Base-by-base conservation (phyloP, 768 basidiomycete genomes). In the Dioszegia crocea region DNA sequence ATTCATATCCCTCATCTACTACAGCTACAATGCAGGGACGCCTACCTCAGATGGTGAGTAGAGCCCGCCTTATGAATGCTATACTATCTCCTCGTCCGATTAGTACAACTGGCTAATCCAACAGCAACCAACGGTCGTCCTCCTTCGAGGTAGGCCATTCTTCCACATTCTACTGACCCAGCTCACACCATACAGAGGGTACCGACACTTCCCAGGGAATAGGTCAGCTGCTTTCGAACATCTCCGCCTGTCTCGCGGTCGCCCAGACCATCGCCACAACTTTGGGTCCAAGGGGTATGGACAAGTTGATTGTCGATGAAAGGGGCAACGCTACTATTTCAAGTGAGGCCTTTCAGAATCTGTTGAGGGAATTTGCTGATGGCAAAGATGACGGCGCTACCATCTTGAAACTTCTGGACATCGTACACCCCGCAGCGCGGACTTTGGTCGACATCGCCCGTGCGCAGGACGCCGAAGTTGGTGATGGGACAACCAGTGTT, bases 401-500 rank as follows among this genome's bases (percentile, higher is more conserved):
- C 61, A 96, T 99, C 75, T 82, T 99, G 73, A 94, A 96, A 78
- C 83, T 99, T 60, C 84, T 99, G 62, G 96, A 99, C 64, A 93
- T 99, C 75, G 87, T 99, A 1, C 96, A 99, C 78, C 96, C 96
- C 46, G 94, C 96, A 56, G 96, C 96, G 21, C 85, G 90, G 73
- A 94, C 92, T n/a, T 81, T 99, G 58, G 96, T 98, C 46, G 96
- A 99, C 71, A 97, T 98, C 74, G 96, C 92, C 41, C 85, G 96
- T 30, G 93, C 96, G 14, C 96, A 98, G 76, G 96, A 99, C 68
- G 96, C 98, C 73, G 93, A 97, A 82, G 93, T 96, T 43, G 96
- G 96, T 63, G 96, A 99, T 80, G 96, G 96, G 56, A 99, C 96
- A 31, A 99, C 96, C 17, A 92, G 89, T 39, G 94, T 98, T 38